A percentile compares a stretch with the other conserved stretches of the same genome.
phyloP scores from a whole-genome alignment of 2,329 filamentous ascomycete species.

The Penicillium rolfsii region DNA sequence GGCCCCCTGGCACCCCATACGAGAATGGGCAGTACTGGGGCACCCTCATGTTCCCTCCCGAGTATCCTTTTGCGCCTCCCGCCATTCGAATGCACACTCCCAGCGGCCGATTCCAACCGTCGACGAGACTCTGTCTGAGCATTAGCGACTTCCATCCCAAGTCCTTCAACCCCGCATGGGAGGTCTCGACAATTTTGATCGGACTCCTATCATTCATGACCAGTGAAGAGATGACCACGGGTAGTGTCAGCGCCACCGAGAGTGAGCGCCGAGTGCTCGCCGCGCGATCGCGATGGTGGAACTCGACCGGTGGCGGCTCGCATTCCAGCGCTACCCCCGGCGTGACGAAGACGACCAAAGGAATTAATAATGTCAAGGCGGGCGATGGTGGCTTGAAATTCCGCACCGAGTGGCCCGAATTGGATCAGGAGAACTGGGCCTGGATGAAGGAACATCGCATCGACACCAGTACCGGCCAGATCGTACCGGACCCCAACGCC shows the following conservation, averaged over 20 bases:
- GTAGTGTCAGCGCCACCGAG: slow-evolving; percentile 76
- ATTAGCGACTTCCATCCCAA: slow-evolving; percentile 98
- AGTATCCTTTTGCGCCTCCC: slow-evolving; percentile 96
- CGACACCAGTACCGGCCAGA: slow-evolving; percentile 73
- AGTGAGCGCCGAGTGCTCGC: slow-evolving; percentile 79
- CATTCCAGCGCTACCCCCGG: slow-evolving; percentile 55
- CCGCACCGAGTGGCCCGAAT: slow-evolving; percentile 81
- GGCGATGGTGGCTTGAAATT: slow-evolving; percentile 95
- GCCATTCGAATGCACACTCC: slow-evolving; percentile 99
- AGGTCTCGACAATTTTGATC: slow-evolving; percentile 93
- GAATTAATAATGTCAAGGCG: slow-evolving; percentile 78
- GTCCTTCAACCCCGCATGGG: slow-evolving; percentile 98
- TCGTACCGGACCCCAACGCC: slow-evolving; percentile 59
- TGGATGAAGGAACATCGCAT: slow-evolving; percentile 87
- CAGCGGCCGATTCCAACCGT: slow-evolving; percentile 91
- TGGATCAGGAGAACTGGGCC: slow-evolving; percentile 85
- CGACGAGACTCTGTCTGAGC: slow-evolving; percentile 86
- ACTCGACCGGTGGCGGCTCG: slow-evolving; percentile 86
- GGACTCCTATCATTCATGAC: slow-evolving; percentile 98
- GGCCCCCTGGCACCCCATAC: slow-evolving; percentile 91
- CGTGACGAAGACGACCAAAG: slow-evolving; percentile 62
- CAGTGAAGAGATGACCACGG: slow-evolving; percentile 97
- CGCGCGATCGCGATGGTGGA: slow-evolving; percentile 87
- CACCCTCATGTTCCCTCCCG: slow-evolving; percentile 88
- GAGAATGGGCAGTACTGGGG: slow-evolving; percentile 97